Evolutionary conservation across 2,329 filamentous ascomycete genomes (phyloP), one percentile per base, ranked within the genome.

Genomic region (Pseudocercospora pini-densiflorae): DNA sequence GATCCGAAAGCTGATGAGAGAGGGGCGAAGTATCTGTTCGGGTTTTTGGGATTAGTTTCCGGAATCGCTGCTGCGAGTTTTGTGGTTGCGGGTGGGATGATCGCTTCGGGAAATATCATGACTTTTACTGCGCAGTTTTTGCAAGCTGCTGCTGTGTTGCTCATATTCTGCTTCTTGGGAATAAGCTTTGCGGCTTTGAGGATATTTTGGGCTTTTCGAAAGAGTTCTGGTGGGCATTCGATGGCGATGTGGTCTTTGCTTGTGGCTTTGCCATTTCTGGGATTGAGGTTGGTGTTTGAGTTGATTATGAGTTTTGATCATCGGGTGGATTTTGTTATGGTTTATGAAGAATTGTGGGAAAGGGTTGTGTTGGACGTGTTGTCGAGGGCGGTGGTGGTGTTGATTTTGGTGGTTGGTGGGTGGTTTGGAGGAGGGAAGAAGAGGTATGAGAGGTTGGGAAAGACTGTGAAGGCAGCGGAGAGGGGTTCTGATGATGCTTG

Each of bases 171-270:
- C 29, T 65, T 31, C 16, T 10, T 61, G 2, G 49, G 45, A 12
- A 59, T 58, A 16, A 54, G 23, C 2, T 55, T 65, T 57, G 63
- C 58, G 33, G 23, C 63, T 8, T 23, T 61, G 6, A 27, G 49
- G 21, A 53, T 53, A 19, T 53, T 12, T 14, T 53, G n/a, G n/a
- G 49, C 49, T 21, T 53, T 23, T 53, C 49, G 49, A 9, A 27
- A 27, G 19, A 24, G 3, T 53, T 5, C 49, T 23, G 63, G 49
- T 9, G 61, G 55, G 43, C 29, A 45, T 6, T 40, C 29, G 9
- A 19, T 24, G 58, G n/a, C 55, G 2, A 61, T 65, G 33, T 65
- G 63, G 63, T 65, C 63, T 14, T 33, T 65, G 19, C 58, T 65
- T 16, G 40, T 61, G 14, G 47, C 58, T 47, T 58, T 65, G 27